Evolutionary conservation across 1,139 yeast genomes (phyloP).

Genomic region (Lodderomyces margitis): DNA sequence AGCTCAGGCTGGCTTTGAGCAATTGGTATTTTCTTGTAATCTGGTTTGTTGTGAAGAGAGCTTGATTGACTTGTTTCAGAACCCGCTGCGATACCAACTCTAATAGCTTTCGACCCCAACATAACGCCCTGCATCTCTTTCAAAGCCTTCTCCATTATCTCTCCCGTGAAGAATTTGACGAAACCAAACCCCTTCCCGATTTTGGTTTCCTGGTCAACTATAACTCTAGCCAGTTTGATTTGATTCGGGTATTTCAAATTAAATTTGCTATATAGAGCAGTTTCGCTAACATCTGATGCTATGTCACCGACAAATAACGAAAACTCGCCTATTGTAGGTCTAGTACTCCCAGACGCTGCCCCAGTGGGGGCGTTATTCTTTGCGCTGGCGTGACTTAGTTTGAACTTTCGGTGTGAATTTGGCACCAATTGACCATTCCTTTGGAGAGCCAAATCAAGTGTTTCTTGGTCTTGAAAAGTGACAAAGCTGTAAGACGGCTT

Average conservation of each 20-base stretch:
- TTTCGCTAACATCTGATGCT: slow-evolving; percentile 73
- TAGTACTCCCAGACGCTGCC: slow-evolving; percentile 1
- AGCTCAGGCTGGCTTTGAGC: slow-evolving; percentile 37
- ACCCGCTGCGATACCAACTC: slow-evolving; percentile 50
- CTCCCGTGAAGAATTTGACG: slow-evolving; percentile 72
- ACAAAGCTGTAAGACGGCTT: slow-evolving; percentile 69
- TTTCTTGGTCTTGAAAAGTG: slow-evolving; percentile 64
- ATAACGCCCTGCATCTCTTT: slow-evolving; percentile 79
- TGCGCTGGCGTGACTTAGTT: slow-evolving; percentile 87
- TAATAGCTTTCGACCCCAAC: slow-evolving; percentile 71
- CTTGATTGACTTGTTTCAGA: slow-evolving; percentile 12
- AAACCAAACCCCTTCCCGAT: slow-evolving; percentile 88
- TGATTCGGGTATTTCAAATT: slow-evolving; percentile 65
- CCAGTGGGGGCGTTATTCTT: slow-evolving; percentile 5
- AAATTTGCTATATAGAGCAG: slow-evolving; percentile 63
- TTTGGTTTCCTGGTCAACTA: slow-evolving; percentile 77
- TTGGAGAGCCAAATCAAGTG: slow-evolving; percentile 68
- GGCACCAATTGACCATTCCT: slow-evolving; percentile 74
- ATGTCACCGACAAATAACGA: slow-evolving; percentile 76
- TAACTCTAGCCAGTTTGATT: slow-evolving; percentile 81
- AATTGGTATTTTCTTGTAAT: slow-evolving; percentile 8
- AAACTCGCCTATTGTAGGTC: slow-evolving; percentile 7
- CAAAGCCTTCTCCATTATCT: slow-evolving; percentile 74
- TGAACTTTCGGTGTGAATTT: slow-evolving; percentile 52
- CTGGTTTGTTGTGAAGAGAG: slow-evolving; percentile 9